Evolutionary conservation across 352 stramenopile genomes (phyloP), one percentile per base, ranked within the genome.

Genomic region (Pythium aphanidermatum): DNA sequence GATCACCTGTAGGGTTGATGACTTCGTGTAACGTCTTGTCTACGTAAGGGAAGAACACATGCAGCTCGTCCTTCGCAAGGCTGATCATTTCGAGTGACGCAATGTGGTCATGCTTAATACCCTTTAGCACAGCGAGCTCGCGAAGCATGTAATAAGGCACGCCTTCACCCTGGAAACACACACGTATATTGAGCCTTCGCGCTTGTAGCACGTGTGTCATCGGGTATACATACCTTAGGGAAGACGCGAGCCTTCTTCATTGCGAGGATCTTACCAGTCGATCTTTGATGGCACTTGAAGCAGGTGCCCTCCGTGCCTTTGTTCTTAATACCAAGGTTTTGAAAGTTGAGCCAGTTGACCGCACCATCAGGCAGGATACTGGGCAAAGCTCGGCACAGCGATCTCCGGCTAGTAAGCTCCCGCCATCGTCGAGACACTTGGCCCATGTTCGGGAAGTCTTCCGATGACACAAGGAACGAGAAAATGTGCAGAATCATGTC

Each of bases 141-240:
- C 86, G 68, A 9, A 96, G 67, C 86, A 95, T 96, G 53, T 96
- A 96, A 46, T 96, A 96, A n/a, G 86, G 86, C 14, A 96, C 82
- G 26, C 86, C 86, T 70, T 96, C 86, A 27, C 85, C 86, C 68
- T 92, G 30, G 47, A 46, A n/a, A n/a, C n/a, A n/a, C n/a, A n/a
- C n/a, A n/a, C n/a, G n/a, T n/a, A n/a, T n/a, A n/a, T n/a, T n/a
- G n/a, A n/a, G n/a, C n/a, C n/a, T n/a, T n/a, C n/a, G n/a, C n/a
- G n/a, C n/a, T n/a, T n/a, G n/a, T n/a, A n/a, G n/a, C n/a, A n/a
- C n/a, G n/a, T n/a, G n/a, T n/a, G n/a, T n/a, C n/a, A n/a, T n/a
- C n/a, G n/a, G n/a, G n/a, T n/a, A n/a, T 17, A 27, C 51, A 25
- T 66, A 89, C 76, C 70, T 86, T 91, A 12, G 84, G 84, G 36